Evolutionary conservation across 768 basidiomycete genomes (phyloP).

Genomic region (Lactarius tabidus): DNA sequence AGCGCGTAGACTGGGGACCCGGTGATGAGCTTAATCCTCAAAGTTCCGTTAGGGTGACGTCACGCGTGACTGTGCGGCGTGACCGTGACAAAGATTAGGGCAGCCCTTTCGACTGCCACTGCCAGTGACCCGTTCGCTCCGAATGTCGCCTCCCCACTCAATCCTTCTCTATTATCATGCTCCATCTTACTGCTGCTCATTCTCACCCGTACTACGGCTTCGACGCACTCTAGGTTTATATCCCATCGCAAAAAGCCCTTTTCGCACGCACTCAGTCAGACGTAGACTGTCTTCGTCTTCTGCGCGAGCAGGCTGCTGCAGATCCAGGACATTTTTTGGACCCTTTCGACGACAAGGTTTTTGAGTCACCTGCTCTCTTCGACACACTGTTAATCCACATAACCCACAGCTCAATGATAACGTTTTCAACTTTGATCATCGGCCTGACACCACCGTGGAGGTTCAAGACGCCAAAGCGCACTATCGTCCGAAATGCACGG

Average conservation of each 20-base stretch:
- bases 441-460: constrained; percentile 41
- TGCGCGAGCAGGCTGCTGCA: constrained; percentile 39
- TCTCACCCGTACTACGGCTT: constrained; percentile 35
- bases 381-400: neutral
- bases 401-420: constrained; percentile 32
- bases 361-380: constrained; percentile 31
- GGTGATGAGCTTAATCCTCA: too few relatives aligned
- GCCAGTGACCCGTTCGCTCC: neutral
- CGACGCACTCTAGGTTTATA: constrained; percentile 64
- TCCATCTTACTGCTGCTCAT: too few relatives aligned
- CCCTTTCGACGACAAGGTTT: constrained; percentile 36
- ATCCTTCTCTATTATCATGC: neutral
- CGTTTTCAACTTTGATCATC: constrained; percentile 41
- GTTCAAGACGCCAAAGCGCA: constrained; percentile 42
- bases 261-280: constrained; percentile 62
- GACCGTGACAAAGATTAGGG: too few relatives aligned
- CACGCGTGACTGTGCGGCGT: too few relatives aligned
- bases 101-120: too few relatives aligned
- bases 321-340: constrained; percentile 36
- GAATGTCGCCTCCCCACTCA: constrained; percentile 7
- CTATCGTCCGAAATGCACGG: constrained; percentile 53
- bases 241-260: constrained; percentile 55
- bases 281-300: constrained; percentile 49
- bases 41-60: too few relatives aligned
- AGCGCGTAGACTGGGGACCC: too few relatives aligned